Percentiles rank a stretch among this genome's conserved stretches.
Evolutionary conservation across 441 rosid species (phyloP).

Genomic region (Lagerstroemia fauriei): DNA sequence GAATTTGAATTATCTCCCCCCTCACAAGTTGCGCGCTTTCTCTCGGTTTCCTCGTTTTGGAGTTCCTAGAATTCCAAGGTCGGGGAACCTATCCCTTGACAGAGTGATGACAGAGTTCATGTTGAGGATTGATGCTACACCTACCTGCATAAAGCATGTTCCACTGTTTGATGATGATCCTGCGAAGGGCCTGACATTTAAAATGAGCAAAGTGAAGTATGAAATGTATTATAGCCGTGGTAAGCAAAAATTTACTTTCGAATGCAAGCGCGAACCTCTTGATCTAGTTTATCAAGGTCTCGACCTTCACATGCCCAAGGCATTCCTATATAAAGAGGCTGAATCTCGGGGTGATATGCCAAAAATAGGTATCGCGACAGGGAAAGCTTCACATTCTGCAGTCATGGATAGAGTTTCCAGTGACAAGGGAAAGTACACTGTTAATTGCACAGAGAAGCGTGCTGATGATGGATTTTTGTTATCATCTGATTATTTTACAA

Average conservation of each 20-base stretch:
- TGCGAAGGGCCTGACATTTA: conserved; percentile 83
- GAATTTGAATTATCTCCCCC: conserved; percentile 82
- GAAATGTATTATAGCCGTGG: conserved; percentile 87
- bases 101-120: conserved; percentile 94
- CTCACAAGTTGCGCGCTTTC: conserved; percentile 91
- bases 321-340: conserved; percentile 56
- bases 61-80: conserved; percentile 70
- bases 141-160: conserved; percentile 67
- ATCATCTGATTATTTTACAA: conserved; percentile 92
- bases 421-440: conserved; percentile 51
- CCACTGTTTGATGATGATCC: conserved; percentile 91
- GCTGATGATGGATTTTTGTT: conserved; percentile 90
- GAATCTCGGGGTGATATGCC: conserved; percentile 47
- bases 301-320: conserved; percentile 89
- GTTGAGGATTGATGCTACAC: conserved; percentile 85
- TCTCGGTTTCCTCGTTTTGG: conserved; percentile 97
- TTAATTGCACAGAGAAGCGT: conserved; percentile 64
- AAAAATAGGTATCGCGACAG: conserved; percentile 53
- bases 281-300: conserved; percentile 95
- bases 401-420: conserved; percentile 61
- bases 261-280: conserved; percentile 82
- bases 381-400: conserved; percentile 68
- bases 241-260: conserved; percentile 85
- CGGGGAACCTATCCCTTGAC: conserved; percentile 89
- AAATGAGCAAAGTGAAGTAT: conserved; percentile 74